A percentile compares a stretch with the other conserved stretches of the same genome.
Conservation (phyloP, 1,284 basidiomycete genomes). For the Neotropicomus parvogracilis region DNA sequence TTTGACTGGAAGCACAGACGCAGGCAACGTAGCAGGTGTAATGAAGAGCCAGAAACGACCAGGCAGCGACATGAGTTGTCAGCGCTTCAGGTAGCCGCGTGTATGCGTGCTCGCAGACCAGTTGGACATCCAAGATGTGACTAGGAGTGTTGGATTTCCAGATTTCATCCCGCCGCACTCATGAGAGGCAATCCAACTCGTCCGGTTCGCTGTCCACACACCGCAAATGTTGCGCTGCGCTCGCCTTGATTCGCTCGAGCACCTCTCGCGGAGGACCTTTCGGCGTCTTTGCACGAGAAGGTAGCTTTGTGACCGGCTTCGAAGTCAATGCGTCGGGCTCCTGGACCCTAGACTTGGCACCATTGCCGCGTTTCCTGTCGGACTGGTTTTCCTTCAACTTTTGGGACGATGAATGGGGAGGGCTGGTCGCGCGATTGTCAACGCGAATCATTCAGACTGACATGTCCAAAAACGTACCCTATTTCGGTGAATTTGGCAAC, state of each 20-base stretch:
- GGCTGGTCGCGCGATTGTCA: constrained; percentile 7
- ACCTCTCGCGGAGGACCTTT: constrained; percentile 32
- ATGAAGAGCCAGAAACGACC: not conserved
- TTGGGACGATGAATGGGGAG: constrained; percentile 16
- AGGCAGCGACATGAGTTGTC: too few species aligned
- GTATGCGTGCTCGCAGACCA: not conserved
- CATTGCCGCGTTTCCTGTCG: not conserved
- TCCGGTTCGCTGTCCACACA: constrained; percentile 30
- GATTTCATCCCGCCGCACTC: constrained; percentile 1
- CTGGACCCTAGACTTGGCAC: not conserved
- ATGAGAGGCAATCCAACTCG: constrained; percentile 34
- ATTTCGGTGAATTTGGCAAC: constrained; percentile 15
- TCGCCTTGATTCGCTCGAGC: constrained; percentile 31
- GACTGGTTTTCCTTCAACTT: constrained; percentile 28
- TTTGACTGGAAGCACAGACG: too few species aligned
- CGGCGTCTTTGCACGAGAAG: constrained; percentile 8
- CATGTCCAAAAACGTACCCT: constrained; percentile 10
- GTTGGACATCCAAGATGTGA: not conserved
- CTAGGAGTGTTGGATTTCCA: not conserved
- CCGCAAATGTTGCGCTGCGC: constrained; percentile 14
- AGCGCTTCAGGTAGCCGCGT: not conserved
- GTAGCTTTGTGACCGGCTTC: constrained; percentile 4
- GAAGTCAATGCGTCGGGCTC: not conserved
- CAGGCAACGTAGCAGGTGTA: not conserved
- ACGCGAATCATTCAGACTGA: too few species aligned